Evolutionary conservation across 176 grass and related monocot species (phyloP).

Genomic region (Poa annua): DNA sequence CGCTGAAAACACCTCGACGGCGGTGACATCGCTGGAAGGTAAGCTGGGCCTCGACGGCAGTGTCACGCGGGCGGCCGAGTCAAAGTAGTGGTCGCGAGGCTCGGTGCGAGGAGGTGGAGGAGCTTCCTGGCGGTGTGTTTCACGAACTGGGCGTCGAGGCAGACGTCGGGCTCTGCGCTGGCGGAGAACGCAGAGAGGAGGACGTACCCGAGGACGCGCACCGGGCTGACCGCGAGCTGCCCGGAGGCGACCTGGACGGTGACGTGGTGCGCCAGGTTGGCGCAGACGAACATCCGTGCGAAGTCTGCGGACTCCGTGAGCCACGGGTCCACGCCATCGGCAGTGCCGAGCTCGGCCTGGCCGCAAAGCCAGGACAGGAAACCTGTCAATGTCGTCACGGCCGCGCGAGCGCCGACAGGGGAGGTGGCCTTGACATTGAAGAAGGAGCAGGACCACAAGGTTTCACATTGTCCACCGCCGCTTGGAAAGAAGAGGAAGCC

Average conservation of each 20-base stretch:
- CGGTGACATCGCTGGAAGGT: too few relatives aligned
- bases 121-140: too few relatives aligned
- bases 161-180: slow-evolving; percentile 34
- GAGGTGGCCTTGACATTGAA: background rate
- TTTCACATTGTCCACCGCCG: background rate
- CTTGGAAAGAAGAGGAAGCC: slow-evolving; percentile 37
- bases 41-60: too few relatives aligned
- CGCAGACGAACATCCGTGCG: slow-evolving; percentile 31
- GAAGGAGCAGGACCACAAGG: background rate
- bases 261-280: slow-evolving; percentile 54
- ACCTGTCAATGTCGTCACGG: background rate
- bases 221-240: background rate
- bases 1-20: too few relatives aligned
- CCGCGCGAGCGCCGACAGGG: background rate
- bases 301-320: slow-evolving; percentile 43
- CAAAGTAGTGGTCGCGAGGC: too few relatives aligned
- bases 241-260: background rate
- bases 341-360: too few relatives aligned
- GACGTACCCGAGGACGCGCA: slow-evolving; percentile 48
- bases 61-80: too few relatives aligned
- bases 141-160: too few relatives aligned
- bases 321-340: too few relatives aligned
- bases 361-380: too few relatives aligned
- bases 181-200: slow-evolving; percentile 66
- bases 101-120: too few relatives aligned